phyloP scores from a whole-genome alignment of 805 yeast genomes.

The Ogataea degrootiae region DNA sequence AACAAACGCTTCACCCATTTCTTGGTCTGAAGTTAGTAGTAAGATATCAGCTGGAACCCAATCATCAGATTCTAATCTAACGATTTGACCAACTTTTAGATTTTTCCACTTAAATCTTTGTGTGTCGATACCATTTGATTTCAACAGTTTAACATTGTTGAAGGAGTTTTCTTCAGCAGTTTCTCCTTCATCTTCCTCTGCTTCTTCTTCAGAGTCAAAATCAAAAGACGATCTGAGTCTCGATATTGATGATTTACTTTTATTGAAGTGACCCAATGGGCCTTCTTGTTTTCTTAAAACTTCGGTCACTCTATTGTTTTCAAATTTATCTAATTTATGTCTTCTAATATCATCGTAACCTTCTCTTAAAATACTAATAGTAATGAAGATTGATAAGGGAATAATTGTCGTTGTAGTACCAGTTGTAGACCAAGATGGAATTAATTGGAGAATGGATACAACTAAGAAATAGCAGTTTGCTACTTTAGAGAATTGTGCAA shows the following conservation, averaged over 20 bases:
- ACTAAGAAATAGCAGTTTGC: conserved; percentile 89
- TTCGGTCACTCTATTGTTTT: conserved; percentile 55
- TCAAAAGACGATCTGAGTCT: conserved; percentile 20
- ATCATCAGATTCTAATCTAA: conserved; percentile 71
- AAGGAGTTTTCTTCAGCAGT: conserved; percentile 22
- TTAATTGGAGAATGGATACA: conserved; percentile 90
- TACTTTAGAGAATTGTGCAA: conserved; percentile 86
- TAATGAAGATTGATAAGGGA: conserved; percentile 80
- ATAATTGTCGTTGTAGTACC: conserved; percentile 93
- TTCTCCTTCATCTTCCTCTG: conserved; percentile 10
- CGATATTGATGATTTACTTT: conserved; percentile 27
- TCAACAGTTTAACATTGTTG: conserved; percentile 13
- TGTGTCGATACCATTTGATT: conserved; percentile 11
- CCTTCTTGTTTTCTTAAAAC: conserved; percentile 29
- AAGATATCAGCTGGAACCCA: conserved; percentile 93
- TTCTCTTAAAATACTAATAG: conserved; percentile 86
- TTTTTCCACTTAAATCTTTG: conserved; percentile 59
- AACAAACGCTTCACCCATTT: conserved; percentile 61
- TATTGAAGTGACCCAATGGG: conserved; percentile 13
- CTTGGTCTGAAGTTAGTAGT: conserved; percentile 62
- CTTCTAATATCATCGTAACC: conserved; percentile 91
- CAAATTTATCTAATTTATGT: conserved; percentile 79
- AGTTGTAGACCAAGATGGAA: conserved; percentile 96
- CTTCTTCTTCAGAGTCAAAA: conserved; percentile 5
- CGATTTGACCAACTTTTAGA: conserved; percentile 81